phyloP scores from a whole-genome alignment of 1,284 basidiomycete genomes.

The Peniophora sp. region DNA sequence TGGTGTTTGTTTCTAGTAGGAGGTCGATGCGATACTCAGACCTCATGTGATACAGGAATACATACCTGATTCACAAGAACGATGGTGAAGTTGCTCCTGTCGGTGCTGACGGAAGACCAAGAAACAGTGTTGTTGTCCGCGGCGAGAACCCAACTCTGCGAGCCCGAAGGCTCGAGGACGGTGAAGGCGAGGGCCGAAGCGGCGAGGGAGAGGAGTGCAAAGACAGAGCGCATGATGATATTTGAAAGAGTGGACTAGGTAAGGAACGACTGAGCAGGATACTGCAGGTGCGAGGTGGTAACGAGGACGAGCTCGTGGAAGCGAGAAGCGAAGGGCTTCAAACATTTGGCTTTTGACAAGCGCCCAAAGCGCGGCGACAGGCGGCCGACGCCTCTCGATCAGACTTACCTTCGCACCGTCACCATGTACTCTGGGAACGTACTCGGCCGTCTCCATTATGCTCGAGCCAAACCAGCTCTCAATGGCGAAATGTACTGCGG shows the following conservation, averaged over 20 bases:
- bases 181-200: conserved; percentile 53
- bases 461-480: no score
- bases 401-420: no score
- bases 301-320: no score
- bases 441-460: no score
- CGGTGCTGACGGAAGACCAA: conserved; percentile 62
- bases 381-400: no score
- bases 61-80: conserved; percentile 59
- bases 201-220: conserved; percentile 42
- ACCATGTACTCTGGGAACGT: no score
- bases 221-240: conserved; percentile 37
- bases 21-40: conserved; percentile 17
- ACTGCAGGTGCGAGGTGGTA: no score
- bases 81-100: conserved; percentile 58
- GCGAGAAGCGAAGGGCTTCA: no score
- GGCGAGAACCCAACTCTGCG: conserved; percentile 48
- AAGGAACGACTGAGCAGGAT: no score
- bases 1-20: conserved; percentile 15
- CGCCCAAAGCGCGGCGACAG: no score
- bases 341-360: no score
- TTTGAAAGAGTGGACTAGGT: neutral
- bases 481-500: no score
- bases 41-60: conserved; percentile 1
- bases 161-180: conserved; percentile 44
- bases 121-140: conserved; percentile 45